Percentiles rank a stretch among this genome's conserved stretches.
These are phyloP conservation scores for Lophiostoma macrostomum DNA, from an alignment of 495 filamentous ascomycete genomes.

Conservation along the genomic window DNA sequence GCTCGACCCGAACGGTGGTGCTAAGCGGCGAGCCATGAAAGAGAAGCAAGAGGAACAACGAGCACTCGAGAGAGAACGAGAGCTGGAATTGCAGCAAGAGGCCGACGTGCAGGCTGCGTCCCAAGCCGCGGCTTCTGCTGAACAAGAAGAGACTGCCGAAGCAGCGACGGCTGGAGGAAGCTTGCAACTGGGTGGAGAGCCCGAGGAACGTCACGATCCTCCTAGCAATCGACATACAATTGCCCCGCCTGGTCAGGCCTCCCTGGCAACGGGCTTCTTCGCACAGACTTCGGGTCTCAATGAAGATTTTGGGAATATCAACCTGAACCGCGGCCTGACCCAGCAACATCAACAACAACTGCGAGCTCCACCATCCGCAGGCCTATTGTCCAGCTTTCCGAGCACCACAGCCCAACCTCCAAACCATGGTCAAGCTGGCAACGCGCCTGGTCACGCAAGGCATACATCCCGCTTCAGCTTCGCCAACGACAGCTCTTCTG, in stretches of 20 bases:
- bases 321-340: conserved; percentile 67
- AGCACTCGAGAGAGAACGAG: conserved; percentile 48
- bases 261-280: conserved; percentile 39
- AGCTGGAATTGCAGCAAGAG: conserved; percentile 60
- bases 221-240: conserved; percentile 55
- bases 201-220: conserved; percentile 61
- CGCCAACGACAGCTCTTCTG: conserved; percentile 66
- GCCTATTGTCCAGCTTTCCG: conserved; percentile 58
- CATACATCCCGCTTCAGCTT: conserved; percentile 89
- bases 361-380: conserved; percentile 49
- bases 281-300: conserved; percentile 47
- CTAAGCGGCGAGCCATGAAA: conserved; percentile 66
- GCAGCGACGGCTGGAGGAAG: conserved; percentile 79
- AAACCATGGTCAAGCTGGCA: conserved; percentile 43
- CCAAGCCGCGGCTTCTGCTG: conserved; percentile 38
- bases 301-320: conserved; percentile 54
- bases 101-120: conserved; percentile 56
- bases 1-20: conserved; percentile 74
- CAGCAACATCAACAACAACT: conserved; percentile 74
- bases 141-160: conserved; percentile 36
- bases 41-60: no score
- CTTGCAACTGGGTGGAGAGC: conserved; percentile 84
- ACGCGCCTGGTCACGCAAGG: conserved; percentile 70
- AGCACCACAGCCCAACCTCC: conserved; percentile 43
- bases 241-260: conserved; percentile 71